A percentile compares a stretch with the other conserved stretches of the same genome.
These are phyloP conservation scores for Alternaria tenuissima DNA, from an alignment of 2,329 filamentous ascomycete genomes.

Conservation along the genomic window DNA sequence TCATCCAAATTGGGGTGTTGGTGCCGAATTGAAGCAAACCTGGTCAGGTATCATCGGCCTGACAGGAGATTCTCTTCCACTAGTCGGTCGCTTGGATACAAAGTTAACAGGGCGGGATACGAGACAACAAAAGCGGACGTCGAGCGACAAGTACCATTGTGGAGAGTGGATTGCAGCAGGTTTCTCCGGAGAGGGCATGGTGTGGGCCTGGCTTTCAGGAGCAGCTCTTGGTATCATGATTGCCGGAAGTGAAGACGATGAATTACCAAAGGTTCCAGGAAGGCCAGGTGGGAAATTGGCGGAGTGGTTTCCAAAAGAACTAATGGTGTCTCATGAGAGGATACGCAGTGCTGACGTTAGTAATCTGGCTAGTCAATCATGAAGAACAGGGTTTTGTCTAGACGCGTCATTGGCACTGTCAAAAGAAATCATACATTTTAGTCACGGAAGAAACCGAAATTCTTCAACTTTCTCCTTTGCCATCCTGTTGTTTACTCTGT, in stretches of 20 bases:
- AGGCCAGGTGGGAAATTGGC: constrained; percentile 10
- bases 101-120: constrained; percentile 29
- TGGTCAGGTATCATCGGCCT: constrained; percentile 63
- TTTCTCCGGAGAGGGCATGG: constrained; percentile 27
- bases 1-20: constrained; percentile 15
- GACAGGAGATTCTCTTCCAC: constrained; percentile 60
- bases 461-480: no score
- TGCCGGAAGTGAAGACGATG: constrained; percentile 15
- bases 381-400: neutral
- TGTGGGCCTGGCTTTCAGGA: constrained; percentile 26
- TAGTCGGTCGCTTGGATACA: constrained; percentile 58
- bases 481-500: no score
- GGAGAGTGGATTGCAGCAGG: constrained; percentile 44
- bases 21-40: constrained; percentile 45
- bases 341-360: constrained; percentile 1
- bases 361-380: neutral
- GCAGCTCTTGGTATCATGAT: constrained; percentile 27
- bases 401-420: neutral
- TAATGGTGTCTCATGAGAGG: constrained; percentile 1
- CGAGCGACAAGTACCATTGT: constrained; percentile 31
- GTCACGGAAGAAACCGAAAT: no score
- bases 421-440: neutral
- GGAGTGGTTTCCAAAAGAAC: constrained; percentile 12
- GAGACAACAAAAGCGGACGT: neutral
- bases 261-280: constrained; percentile 1